Conservation (phyloP, 768 basidiomycete genomes). For the Tylopilus subfusipes region DNA sequence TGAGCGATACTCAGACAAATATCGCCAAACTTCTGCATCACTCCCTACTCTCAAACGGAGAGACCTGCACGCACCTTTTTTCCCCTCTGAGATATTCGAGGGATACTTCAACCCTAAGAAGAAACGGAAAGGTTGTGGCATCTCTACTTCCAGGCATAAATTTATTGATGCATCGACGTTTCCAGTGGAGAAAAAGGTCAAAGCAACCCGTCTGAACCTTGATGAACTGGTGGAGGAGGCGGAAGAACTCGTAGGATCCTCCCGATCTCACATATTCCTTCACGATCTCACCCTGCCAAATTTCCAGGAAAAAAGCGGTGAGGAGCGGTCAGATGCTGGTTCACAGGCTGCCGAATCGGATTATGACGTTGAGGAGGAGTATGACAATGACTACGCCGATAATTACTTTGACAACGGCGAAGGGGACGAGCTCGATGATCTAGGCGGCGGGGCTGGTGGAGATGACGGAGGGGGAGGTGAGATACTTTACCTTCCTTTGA, state of each 20-base stretch:
- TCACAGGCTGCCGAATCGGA: conserved; percentile 67
- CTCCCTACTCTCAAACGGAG: conserved; percentile 67
- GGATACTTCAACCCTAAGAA: conserved; percentile 75
- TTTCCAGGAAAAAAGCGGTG: conserved; percentile 62
- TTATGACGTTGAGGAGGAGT: conserved; percentile 87
- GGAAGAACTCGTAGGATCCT: conserved; percentile 48
- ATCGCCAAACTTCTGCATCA: conserved; percentile 55
- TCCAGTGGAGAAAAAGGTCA: conserved; percentile 30
- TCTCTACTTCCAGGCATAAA: not conserved
- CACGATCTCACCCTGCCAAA: not conserved
- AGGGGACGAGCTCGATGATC: conserved; percentile 73
- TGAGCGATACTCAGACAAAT: conserved; percentile 82
- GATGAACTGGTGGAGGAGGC: conserved; percentile 67
- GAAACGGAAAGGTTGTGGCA: conserved; percentile 46
- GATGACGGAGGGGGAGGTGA: conserved; percentile 63
- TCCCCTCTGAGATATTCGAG: conserved; percentile 73
- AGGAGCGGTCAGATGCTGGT: conserved; percentile 64
- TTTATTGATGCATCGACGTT: not conserved
- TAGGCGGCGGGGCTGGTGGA: conserved; percentile 64
- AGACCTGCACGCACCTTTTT: conserved; percentile 72
- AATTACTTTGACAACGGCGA: conserved; percentile 93
- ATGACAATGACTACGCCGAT: conserved; percentile 87
- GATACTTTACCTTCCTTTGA: not conserved
- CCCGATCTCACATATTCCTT: not conserved
- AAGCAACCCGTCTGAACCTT: conserved; percentile 51